phyloP scores from a whole-genome alignment of 2,329 filamentous ascomycete genomes.

The Talaromyces pinophilus region DNA sequence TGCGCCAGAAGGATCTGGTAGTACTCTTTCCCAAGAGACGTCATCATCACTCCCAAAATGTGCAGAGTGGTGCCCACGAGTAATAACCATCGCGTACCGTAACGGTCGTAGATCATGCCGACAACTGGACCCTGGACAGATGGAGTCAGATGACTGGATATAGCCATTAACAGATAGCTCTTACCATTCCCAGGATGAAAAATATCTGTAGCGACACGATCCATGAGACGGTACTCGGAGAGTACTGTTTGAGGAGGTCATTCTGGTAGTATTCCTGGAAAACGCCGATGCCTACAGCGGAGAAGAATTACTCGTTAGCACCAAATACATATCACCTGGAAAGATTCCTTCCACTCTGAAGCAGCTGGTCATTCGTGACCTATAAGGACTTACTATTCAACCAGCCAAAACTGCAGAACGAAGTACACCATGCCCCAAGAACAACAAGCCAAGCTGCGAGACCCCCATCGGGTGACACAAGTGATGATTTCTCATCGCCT shows the following conservation, averaged over 20 bases:
- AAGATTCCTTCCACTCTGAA: neutral
- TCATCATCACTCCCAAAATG: conserved; percentile 56
- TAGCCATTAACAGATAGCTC: neutral
- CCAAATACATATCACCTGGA: conserved; percentile 20
- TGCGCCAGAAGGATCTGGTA: conserved; percentile 58
- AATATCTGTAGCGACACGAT: conserved; percentile 56
- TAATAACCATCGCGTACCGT: conserved; percentile 50
- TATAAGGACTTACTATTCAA: neutral
- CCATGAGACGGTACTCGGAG: conserved; percentile 54
- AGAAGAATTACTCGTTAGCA: conserved; percentile 37
- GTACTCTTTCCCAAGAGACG: conserved; percentile 51
- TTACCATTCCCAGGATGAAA: conserved; percentile 53
- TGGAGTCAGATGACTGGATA: conserved; percentile 30
- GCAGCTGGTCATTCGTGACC: neutral
- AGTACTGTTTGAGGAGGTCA: conserved; percentile 40
- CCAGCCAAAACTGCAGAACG: neutral
- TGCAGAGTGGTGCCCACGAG: conserved; percentile 48
- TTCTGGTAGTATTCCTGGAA: conserved; percentile 57
- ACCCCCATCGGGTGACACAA: conserved; percentile 26
- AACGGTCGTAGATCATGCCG: conserved; percentile 56
- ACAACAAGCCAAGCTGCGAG: conserved; percentile 32
- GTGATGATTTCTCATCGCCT: neutral
- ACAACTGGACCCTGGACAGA: conserved; percentile 46
- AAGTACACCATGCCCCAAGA: conserved; percentile 25
- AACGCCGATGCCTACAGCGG: conserved; percentile 55